A percentile compares a stretch with the other conserved stretches of the same genome.
Conservation (phyloP, 208 protist genomes). For the Crithidia bombi region DNA sequence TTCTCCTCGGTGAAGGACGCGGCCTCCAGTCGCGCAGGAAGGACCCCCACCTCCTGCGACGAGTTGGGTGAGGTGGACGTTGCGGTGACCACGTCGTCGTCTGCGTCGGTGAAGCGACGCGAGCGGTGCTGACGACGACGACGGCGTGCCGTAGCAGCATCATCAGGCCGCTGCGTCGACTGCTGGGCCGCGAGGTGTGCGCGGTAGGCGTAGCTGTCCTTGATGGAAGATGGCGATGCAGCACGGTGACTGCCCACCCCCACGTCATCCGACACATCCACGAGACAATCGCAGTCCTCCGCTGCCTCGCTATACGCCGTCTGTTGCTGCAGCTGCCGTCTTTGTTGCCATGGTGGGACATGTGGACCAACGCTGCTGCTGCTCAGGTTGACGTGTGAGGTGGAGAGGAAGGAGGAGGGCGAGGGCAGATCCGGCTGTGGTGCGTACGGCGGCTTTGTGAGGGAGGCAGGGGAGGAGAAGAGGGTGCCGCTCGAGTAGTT, state of each 20-base stretch:
- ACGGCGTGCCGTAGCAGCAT: neutral
- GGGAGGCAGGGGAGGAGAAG: conserved; percentile 21
- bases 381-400: conserved; percentile 3
- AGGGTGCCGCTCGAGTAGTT: conserved; percentile 13
- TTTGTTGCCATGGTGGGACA: conserved; percentile 22
- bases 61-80: neutral
- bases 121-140: conserved; percentile 4
- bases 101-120: neutral
- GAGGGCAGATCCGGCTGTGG: conserved; percentile 23
- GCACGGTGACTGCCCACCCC: neutral
- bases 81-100: neutral
- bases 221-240: conserved; percentile 6
- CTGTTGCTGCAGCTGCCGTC: neutral
- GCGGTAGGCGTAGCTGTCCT: conserved; percentile 20
- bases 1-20: neutral
- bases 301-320: neutral
- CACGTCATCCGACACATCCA: neutral
- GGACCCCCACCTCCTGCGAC: neutral
- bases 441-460: conserved; percentile 18
- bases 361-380: neutral
- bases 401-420: conserved; percentile 16
- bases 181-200: conserved; percentile 32
- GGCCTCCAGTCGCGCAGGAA: neutral
- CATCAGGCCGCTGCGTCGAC: conserved; percentile 25
- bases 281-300: neutral